Conservation (phyloP, 83 land plant genomes). For the Picea abies region DNA sequence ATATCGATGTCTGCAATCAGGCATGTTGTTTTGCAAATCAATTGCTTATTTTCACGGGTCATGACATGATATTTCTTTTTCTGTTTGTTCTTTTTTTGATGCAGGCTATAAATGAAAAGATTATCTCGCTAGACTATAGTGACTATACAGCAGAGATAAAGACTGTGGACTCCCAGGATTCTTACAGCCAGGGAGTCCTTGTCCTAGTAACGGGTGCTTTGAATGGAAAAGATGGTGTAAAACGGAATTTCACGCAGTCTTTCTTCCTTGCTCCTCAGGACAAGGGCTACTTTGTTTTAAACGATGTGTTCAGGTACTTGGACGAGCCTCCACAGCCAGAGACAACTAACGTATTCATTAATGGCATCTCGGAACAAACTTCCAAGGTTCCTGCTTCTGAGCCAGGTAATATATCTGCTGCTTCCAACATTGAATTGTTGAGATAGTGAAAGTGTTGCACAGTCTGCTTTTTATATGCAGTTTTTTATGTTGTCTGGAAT, state of each 20-base stretch:
- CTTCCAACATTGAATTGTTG: not conserved
- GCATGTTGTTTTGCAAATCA: not conserved
- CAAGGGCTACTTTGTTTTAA: slow-evolving; percentile 82
- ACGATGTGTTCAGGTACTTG: slow-evolving; percentile 67
- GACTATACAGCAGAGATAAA: slow-evolving; percentile 62
- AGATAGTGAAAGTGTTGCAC: not conserved
- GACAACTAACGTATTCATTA: slow-evolving; percentile 9
- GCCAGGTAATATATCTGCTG: slow-evolving; percentile 19
- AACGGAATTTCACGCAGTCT: slow-evolving; percentile 62
- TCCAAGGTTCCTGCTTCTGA: slow-evolving; percentile 15
- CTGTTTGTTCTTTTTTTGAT: not conserved
- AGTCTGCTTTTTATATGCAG: not conserved
- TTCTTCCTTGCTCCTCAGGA: slow-evolving; percentile 90
- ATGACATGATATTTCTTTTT: not conserved
- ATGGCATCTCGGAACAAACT: slow-evolving; percentile 20
- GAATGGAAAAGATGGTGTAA: slow-evolving; percentile 40
- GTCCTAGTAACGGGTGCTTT: slow-evolving; percentile 80
- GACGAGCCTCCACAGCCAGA: slow-evolving; percentile 26
- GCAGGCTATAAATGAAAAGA: slow-evolving; percentile 80
- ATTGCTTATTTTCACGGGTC: not conserved
- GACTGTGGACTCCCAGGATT: slow-evolving; percentile 82
- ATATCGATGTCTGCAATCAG: not conserved
- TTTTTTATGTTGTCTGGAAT: not conserved
- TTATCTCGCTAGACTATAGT: slow-evolving; percentile 55
- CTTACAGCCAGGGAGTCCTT: slow-evolving; percentile 60